Evolutionary conservation across 2,329 filamentous ascomycete genomes (phyloP), one percentile per base, ranked within the genome.

Genomic region (Lojkania enalia): DNA sequence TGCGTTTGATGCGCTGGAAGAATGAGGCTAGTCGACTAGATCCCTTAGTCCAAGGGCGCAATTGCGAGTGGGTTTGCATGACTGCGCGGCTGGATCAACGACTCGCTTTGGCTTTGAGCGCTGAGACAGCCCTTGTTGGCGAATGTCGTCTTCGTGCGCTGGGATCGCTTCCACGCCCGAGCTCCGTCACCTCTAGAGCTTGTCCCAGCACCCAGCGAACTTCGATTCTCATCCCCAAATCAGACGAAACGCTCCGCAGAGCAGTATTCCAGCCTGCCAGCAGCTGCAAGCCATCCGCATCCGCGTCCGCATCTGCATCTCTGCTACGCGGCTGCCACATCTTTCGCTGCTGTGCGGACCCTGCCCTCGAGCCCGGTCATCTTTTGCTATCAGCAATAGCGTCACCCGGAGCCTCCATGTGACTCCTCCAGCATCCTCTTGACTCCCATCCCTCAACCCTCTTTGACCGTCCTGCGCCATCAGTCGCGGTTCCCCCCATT

Each of bases 361-460:
- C 45, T 29, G 9, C 23, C 54, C 53, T 44, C 38, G 46, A 45
- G 44, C 40, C 44, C 52, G 42, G 52, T 55, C 56, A 53, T 54
- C 50, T 44, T n/a, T n/a, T 57, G 55, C 56, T 62, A 62, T 62
- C 58, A 54, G 53, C 43, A 42, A 55, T 51, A 55, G 52, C 63
- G 63, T 67, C 63, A 65, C 62, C 54, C 48, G 58, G 48, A 39
- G 42, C 54, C 58, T 56, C 63, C 63, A 64, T 64, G 21, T 62
- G 63, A 46, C 35, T 47, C 35, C 25, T 29, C 31, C 33, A 20
- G 31, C 44, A 21, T 45, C 44, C 38, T 45, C 42, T 35, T 62
- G 59, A 60, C 63, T 56, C 50, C 44, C 45, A 20, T 31, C 49
- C 35, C 43, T 44, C 44, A 30, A 40, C 48, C 42, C 49, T 61